Evolutionary conservation across 2,329 filamentous ascomycete genomes (phyloP), one percentile per base, ranked within the genome.

Genomic region (Raffaelea arxii): DNA sequence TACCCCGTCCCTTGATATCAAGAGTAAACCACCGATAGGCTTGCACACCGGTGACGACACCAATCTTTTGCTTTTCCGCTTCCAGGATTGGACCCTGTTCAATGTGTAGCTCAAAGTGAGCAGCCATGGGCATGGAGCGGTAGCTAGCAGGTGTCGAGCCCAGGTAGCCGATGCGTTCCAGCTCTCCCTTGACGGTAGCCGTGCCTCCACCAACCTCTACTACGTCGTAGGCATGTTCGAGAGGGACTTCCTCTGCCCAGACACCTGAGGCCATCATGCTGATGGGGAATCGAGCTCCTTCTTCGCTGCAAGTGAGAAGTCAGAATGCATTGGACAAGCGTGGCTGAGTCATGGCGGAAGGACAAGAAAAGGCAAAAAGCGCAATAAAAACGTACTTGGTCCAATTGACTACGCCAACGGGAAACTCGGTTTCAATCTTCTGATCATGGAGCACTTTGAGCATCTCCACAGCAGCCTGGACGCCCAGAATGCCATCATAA

Each of bases 31-130:
- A 89, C 48, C 78, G 76, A 61, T 86, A 88, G 9, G 82, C 82
- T 58, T 89, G 84, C 1, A 85, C 84, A 3, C 83, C 84, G 22
- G 75, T 74, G 4, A 90, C 85, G 10, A 86, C 73, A 21, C 83
- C 81, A 46, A 91, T 73, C 47, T 80, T 80, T 51, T 80, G 72
- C 23, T 71, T 65, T 24, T 74, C 69, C 14, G 71, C 71, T 56
- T 90, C 80, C 1, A 94, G 71, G 35, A 87, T 76, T 0, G 85
- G 85, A 0, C 86, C 85, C 60, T 94, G 87, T 59, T 94, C 87
- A 44, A 91, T 91, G 58, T 92, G 86, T 11, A 91, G 71, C 61
- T 91, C 86, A 56, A 91, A 90, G 61, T 91, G 85, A 1, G 84
- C 85, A 0, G 77, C 82, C 64, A 88, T 79, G 0, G 82, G 82